phyloP scores from a whole-genome alignment of 2,329 filamentous ascomycete genomes.

The Diaporthe aspalathi region DNA sequence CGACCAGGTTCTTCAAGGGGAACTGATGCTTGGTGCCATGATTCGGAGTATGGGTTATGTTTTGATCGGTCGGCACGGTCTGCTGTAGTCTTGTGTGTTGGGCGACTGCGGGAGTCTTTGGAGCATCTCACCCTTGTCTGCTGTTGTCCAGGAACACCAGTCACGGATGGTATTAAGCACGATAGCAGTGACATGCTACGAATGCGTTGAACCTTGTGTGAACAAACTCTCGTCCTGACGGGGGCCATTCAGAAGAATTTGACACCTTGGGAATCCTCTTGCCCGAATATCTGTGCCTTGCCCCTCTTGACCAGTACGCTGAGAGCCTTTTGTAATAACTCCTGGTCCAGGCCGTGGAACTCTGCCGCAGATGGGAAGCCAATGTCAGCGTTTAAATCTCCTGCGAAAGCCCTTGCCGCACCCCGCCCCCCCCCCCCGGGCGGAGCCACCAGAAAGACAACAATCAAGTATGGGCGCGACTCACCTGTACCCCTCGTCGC shows the following conservation, averaged over 20 bases:
- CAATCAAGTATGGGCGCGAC: conserved; percentile 43
- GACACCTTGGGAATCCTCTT: conserved; percentile 87
- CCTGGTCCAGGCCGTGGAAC: conserved; percentile 88
- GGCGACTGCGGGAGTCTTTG: conserved; percentile 28
- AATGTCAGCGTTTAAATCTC: neutral
- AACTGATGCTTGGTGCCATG: conserved; percentile 21
- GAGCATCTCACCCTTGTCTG: neutral
- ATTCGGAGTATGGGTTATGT: neutral
- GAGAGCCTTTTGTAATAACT: conserved; percentile 82
- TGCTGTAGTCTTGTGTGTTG: conserved; percentile 6
- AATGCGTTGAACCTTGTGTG: conserved; percentile 3
- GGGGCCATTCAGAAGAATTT: conserved; percentile 84
- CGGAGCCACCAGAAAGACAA: neutral
- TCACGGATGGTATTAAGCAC: neutral
- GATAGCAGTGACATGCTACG: neutral
- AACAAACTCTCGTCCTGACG: neutral
- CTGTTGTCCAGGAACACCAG: conserved; percentile 5
- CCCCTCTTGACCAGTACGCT: conserved; percentile 87
- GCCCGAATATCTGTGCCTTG: conserved; percentile 93
- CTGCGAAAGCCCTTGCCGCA: neutral
- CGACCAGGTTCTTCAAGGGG: conserved; percentile 55
- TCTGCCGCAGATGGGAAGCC: conserved; percentile 60
- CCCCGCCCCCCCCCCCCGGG: neutral
- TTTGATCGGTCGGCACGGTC: neutral
- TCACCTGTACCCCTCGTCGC: conserved; percentile 75